Percentiles rank a stretch among this genome's conserved stretches.
Conservation (phyloP, 1,139 yeast genomes). For the Debaryomyces nepalensis region DNA sequence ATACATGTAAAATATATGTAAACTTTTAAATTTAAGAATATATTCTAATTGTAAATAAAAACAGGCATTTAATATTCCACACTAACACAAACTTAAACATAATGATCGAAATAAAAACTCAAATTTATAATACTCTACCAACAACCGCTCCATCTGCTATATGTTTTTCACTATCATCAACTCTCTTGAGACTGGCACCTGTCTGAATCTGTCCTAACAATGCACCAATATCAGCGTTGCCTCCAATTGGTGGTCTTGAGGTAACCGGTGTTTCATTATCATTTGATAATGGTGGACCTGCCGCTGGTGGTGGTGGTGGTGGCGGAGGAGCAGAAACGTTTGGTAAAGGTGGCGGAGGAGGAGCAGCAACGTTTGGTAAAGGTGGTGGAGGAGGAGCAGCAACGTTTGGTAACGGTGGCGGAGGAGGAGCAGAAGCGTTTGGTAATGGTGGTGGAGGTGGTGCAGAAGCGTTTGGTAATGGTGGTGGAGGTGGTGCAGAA, state of each 20-base stretch:
- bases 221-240: slow-evolving; percentile 45
- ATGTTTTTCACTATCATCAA: slow-evolving; percentile 49
- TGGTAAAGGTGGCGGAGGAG: slow-evolving; percentile 37
- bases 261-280: slow-evolving; percentile 15
- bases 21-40: not conserved
- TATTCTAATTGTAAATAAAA: not conserved
- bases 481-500: slow-evolving; percentile 27
- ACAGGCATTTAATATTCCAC: no score
- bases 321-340: slow-evolving; percentile 23
- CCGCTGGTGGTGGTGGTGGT: slow-evolving; percentile 32
- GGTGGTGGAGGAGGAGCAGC: slow-evolving; percentile 31
- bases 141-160: slow-evolving; percentile 50
- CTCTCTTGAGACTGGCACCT: slow-evolving; percentile 55
- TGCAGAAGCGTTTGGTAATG: slow-evolving; percentile 23
- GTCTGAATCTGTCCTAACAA: slow-evolving; percentile 61
- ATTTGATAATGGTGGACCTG: slow-evolving; percentile 26
- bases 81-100: not conserved
- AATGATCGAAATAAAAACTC: not conserved
- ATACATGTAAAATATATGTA: no score
- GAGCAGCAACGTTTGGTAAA: slow-evolving; percentile 23
- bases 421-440: slow-evolving; percentile 26
- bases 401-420: slow-evolving; percentile 33
- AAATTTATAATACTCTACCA: slow-evolving; percentile 54
- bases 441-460: slow-evolving; percentile 38
- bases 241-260: slow-evolving; percentile 24